Evolutionary conservation across 2,329 filamentous ascomycete genomes (phyloP).

Genomic region (Alternaria hordeiaustralica): DNA sequence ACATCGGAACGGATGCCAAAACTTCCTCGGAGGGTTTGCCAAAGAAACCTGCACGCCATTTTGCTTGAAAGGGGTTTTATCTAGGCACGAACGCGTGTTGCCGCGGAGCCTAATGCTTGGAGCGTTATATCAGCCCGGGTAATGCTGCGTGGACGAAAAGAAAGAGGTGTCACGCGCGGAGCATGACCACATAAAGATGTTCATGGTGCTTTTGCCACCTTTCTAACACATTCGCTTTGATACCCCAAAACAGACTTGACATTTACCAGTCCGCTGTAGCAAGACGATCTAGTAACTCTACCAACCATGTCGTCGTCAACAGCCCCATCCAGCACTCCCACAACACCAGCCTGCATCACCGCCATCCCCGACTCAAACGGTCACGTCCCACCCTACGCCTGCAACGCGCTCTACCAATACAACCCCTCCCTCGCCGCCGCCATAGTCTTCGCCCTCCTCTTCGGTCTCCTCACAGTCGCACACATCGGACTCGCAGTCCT

Average conservation of each 20-base stretch:
- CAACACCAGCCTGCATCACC: background rate
- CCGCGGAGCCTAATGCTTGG: background rate
- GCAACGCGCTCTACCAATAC: background rate
- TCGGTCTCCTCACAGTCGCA: background rate
- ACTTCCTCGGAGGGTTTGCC: background rate
- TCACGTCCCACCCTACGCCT: background rate
- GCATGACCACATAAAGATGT: background rate
- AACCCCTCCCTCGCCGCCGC: background rate
- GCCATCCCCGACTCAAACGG: background rate
- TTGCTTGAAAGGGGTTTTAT: background rate
- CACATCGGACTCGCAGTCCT: background rate
- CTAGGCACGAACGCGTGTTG: background rate
- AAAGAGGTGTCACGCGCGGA: background rate
- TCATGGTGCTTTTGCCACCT: background rate
- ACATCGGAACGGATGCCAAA: background rate
- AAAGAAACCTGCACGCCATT: background rate
- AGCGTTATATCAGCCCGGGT: background rate
- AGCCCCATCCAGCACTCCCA: background rate
- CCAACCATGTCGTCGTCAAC: background rate
- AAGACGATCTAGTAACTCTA: background rate
- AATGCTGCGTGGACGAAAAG: background rate
- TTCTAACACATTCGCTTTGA: background rate
- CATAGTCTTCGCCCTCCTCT: background rate
- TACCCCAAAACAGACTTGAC: background rate
- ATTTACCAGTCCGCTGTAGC: background rate